phyloP scores from a whole-genome alignment of 371 early-diverging fungal genomes.

The Mucor indicus region DNA sequence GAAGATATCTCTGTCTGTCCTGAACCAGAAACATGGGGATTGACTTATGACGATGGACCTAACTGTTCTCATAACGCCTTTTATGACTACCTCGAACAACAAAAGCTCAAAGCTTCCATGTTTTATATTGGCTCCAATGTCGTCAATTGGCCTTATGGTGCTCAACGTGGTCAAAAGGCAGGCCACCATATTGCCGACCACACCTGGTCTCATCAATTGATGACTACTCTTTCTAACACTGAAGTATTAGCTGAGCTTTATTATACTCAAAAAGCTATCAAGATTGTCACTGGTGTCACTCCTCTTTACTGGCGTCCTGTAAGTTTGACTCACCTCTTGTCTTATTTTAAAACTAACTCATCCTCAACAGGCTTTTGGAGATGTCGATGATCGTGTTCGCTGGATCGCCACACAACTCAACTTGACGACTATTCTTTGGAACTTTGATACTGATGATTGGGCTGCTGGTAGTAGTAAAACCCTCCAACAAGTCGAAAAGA shows the following conservation, averaged over 20 bases:
- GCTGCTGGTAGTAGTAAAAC: constrained; percentile 29
- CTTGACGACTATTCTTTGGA: constrained; percentile 51
- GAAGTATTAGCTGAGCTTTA: constrained; percentile 72
- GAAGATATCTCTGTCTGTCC: constrained; percentile 49
- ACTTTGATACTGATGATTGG: constrained; percentile 7
- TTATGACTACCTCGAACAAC: constrained; percentile 38
- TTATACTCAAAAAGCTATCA: constrained; percentile 67
- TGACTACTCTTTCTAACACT: constrained; percentile 64
- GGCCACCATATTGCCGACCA: constrained; percentile 77
- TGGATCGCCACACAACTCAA: constrained; percentile 55
- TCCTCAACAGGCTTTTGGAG: constrained; percentile 43
- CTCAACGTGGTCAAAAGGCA: constrained; percentile 47
- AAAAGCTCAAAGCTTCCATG: constrained; percentile 62
- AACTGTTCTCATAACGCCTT: constrained; percentile 53
- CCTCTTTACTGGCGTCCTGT: constrained; percentile 50
- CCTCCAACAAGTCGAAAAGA: constrained; percentile 33
- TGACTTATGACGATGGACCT: constrained; percentile 69
- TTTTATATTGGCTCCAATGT: constrained; percentile 72
- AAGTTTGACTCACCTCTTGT: constrained; percentile 8
- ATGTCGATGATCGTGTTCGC: constrained; percentile 68
- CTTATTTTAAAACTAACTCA: neutral
- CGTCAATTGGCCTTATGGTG: constrained; percentile 52
- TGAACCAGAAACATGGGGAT: constrained; percentile 57
- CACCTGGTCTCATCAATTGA: constrained; percentile 68
- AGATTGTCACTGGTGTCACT: constrained; percentile 50